Percentiles rank a stretch among this genome's conserved stretches.
phyloP scores from a whole-genome alignment of 129 eudicot species.

The Artemisia argyi region DNA sequence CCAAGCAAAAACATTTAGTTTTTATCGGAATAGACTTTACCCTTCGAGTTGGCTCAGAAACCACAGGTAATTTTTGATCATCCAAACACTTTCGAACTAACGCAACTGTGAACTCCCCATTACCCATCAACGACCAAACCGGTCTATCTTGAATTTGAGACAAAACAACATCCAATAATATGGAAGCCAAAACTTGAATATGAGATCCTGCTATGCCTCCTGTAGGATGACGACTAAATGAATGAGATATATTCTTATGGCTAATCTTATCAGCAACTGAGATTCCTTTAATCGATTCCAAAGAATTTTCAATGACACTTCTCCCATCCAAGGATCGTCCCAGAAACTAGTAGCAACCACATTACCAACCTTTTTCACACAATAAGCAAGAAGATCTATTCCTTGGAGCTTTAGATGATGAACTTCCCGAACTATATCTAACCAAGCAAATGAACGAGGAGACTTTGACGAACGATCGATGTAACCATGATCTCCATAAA shows the following conservation, averaged over 20 bases:
- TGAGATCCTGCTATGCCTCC: neutral
- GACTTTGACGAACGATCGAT: neutral
- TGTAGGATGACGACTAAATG: neutral
- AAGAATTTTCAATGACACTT: neutral
- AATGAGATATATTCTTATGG: neutral
- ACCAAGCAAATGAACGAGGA: neutral
- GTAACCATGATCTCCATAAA: neutral
- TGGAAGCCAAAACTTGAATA: neutral
- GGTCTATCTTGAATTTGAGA: too few species aligned
- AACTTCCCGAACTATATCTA: neutral
- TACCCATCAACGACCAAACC: too few species aligned
- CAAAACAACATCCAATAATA: neutral
- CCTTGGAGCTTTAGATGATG: neutral
- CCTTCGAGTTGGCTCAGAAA: too few species aligned
- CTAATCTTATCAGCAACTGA: neutral
- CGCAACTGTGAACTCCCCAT: too few species aligned
- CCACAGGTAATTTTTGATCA: too few species aligned
- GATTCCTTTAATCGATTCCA: neutral
- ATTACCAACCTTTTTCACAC: neutral
- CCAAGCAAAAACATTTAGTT: too few species aligned
- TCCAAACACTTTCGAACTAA: too few species aligned
- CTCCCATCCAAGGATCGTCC: neutral
- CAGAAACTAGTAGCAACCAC: neutral
- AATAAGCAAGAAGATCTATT: neutral
- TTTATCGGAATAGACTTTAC: too few species aligned